phyloP scores from a whole-genome alignment of 106 monocot species.

The Dactylorhiza incarnata region DNA sequence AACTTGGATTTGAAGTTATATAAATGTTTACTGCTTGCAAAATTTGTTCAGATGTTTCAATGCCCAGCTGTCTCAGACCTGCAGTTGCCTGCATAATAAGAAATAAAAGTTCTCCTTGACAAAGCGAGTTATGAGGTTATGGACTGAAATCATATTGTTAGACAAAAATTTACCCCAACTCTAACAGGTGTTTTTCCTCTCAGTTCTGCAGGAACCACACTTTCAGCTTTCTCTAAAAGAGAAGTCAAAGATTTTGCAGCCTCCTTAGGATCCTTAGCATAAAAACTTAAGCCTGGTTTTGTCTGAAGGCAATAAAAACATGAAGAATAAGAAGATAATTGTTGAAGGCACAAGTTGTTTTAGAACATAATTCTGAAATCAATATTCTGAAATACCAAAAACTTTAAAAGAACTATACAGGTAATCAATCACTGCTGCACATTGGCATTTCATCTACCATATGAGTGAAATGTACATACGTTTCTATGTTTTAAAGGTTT shows the following conservation, averaged over 20 bases:
- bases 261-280: conserved; percentile 58
- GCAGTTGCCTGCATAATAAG: conserved; percentile 66
- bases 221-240: conserved; percentile 70
- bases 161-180: conserved; percentile 72
- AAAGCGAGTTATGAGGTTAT: background rate
- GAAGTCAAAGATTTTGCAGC: conserved; percentile 72
- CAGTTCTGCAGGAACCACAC: conserved; percentile 48
- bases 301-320: conserved; percentile 36
- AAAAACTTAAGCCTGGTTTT: conserved; percentile 82
- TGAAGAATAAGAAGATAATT: background rate
- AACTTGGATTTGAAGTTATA: background rate
- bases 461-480: too few species aligned
- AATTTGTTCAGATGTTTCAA: conserved; percentile 69
- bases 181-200: conserved; percentile 66
- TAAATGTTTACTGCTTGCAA: conserved; percentile 56
- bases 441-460: too few species aligned
- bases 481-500: too few species aligned
- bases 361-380: background rate
- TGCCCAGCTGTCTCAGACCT: conserved; percentile 73
- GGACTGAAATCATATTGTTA: background rate
- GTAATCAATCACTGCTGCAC: too few species aligned
- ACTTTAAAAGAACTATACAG: too few species aligned
- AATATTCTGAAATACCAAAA: too few species aligned
- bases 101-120: background rate
- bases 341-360: background rate